Base-by-base conservation (phyloP, 2,329 filamentous ascomycete species). In the Penicillium nordicum region DNA sequence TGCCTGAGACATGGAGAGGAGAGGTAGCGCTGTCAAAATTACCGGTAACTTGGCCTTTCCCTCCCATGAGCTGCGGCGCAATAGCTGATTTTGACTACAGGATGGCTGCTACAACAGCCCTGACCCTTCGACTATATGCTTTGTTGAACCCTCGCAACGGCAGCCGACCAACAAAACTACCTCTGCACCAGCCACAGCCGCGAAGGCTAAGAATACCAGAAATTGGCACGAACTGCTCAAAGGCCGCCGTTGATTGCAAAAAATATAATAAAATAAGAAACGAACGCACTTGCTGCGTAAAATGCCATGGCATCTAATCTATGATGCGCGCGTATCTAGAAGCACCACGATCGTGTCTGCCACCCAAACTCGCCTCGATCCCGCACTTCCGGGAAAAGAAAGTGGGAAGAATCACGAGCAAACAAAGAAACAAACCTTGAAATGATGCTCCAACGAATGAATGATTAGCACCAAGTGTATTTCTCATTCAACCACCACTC, bases 401-500 rank as follows among this genome's bases (percentile, higher is more conserved):
- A 56, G 37, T 12, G 30, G 32, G 34, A 54, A 45, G 8, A 12
- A 50, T 41, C 41, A 47, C 32, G 30, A 51, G 48, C 55, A 52
- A 50, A 48, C n/a, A 44, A 56, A 49, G 49, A 46, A 57, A 47
- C 30, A 45, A 47, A 30, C 30, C 38, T 53, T 50, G 43, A 60
- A 55, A 55, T 10, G 25, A 53, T 45, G 41, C n/a, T 37, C 23
- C 9, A 21, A 46, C 7, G 40, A 29, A 23, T 25, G 16, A 37
- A 46, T 25, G 21, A 46, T 73, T 66, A 80, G 58, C 78, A 80
- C 78, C 78, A 80, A 45, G 71, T 73, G 60, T 78, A 80, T 64
- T 78, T 79, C 69, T 80, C 76, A 57, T 79, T 80, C 67, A 71
- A 72, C 27, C 75, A 56, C 78, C 78, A 80, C 53, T 78, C 74